Evolutionary conservation across 768 basidiomycete species (phyloP).

Genomic region (Tylopilus vinaceipallidus): DNA sequence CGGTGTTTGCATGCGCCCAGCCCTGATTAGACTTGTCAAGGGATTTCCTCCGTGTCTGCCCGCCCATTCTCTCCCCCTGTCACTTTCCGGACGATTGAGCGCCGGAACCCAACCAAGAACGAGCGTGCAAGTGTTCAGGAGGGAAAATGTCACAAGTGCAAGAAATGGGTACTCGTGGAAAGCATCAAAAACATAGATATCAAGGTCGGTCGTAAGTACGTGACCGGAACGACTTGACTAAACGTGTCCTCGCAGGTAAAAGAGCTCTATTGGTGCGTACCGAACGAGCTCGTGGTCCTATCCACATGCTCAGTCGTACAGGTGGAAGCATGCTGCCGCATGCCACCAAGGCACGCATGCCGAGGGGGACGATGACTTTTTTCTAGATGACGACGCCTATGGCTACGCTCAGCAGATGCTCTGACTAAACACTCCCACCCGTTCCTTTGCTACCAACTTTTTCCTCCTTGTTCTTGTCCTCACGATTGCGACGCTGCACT

Average conservation of each 20-base stretch:
- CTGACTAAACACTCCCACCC: background rate
- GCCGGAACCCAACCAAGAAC: slow-evolving; percentile 50
- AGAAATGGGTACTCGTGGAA: slow-evolving; percentile 68
- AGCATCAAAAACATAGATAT: slow-evolving; percentile 71
- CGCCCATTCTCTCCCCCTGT: slow-evolving; percentile 77
- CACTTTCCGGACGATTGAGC: slow-evolving; percentile 49
- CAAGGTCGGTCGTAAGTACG: slow-evolving; percentile 45
- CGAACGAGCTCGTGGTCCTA: background rate
- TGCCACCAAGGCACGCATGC: slow-evolving; percentile 65
- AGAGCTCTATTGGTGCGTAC: slow-evolving; percentile 72
- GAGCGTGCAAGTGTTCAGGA: slow-evolving; percentile 61
- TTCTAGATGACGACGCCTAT: slow-evolving; percentile 51
- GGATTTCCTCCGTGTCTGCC: slow-evolving; percentile 66
- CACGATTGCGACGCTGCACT: background rate
- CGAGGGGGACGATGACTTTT: slow-evolving; percentile 56
- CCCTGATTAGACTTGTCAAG: slow-evolving; percentile 34
- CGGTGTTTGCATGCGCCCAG: background rate
- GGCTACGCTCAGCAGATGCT: slow-evolving; percentile 18
- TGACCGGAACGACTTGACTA: background rate
- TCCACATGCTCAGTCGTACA: slow-evolving; percentile 24
- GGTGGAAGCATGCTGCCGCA: slow-evolving; percentile 83
- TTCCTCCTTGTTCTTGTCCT: slow-evolving; percentile 12
- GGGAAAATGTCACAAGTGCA: slow-evolving; percentile 78
- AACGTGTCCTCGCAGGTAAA: slow-evolving; percentile 45
- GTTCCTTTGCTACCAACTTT: slow-evolving; percentile 1